A percentile compares a stretch with the other conserved stretches of the same genome.
Conservation (phyloP, 2,329 filamentous ascomycete genomes). For the Chrysosporium queenslandicum region DNA sequence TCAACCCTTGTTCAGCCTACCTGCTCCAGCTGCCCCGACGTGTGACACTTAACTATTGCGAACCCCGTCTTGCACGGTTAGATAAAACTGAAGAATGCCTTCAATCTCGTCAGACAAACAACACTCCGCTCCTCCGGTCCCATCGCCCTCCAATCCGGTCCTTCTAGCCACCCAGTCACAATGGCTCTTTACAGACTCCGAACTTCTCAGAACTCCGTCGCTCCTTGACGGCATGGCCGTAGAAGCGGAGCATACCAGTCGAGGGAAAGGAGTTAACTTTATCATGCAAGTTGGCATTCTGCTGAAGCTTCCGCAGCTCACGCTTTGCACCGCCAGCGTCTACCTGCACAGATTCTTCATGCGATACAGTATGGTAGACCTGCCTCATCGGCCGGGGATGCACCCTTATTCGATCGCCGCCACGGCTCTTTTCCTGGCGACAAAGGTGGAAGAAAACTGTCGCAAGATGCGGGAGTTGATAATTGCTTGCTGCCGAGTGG, state of each 20-base stretch:
- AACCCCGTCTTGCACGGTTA: not conserved
- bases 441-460: conserved; percentile 95
- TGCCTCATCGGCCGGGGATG: conserved; percentile 57
- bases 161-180: conserved; percentile 54
- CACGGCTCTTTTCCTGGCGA: conserved; percentile 83
- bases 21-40: not conserved
- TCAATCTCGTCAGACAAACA: conserved; percentile 25
- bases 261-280: conserved; percentile 91
- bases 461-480: conserved; percentile 93
- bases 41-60: not conserved
- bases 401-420: conserved; percentile 93
- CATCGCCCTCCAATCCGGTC: conserved; percentile 37
- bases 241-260: conserved; percentile 65
- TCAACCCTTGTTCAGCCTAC: not conserved
- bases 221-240: conserved; percentile 69
- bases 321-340: conserved; percentile 79
- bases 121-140: conserved; percentile 24
- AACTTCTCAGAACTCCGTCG: conserved; percentile 72
- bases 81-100: conserved; percentile 9
- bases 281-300: conserved; percentile 89
- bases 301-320: conserved; percentile 83
- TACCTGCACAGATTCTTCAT: conserved; percentile 97
- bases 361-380: conserved; percentile 69
- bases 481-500: conserved; percentile 83
- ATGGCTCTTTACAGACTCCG: conserved; percentile 82